Base-by-base conservation (phyloP, 805 yeast species). In the Hanseniaspora valbyensis region DNA sequence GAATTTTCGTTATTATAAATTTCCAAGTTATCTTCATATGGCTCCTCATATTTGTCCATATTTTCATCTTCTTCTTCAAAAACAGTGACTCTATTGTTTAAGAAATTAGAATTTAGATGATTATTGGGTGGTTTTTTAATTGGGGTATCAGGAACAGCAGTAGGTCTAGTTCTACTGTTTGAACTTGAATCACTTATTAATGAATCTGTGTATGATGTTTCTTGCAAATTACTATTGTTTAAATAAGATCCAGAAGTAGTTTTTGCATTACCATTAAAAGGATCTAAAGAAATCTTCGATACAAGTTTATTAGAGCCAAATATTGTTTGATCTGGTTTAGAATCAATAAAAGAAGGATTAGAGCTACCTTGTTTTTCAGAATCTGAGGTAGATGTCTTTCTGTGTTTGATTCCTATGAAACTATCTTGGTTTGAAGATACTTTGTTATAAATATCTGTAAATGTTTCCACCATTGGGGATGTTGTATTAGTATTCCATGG, bases 121-220 rank as follows among this genome's bases (percentile, higher is more conserved):
- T 42, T 32, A 29, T 41, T 25, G 0, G 37, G 19, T 9, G 48
- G 49, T 34, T 39, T 44, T 38, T 49, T 49, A 9, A 53, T 48
- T 2, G 57, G 55, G 8, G 60, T 54, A 30, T 58, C 57, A 21
- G 56, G 54, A 4, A 59, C 57, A 36, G 53, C 42, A 14, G 53
- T 41, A 14, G 52, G 54, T 24, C 48, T 41, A 29, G 34, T 52
- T 36, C 54, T 53, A 46, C 22, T 50, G 42, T 19, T 54, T 50
- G 68, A 10, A 62, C 60, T 54, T 56, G 62, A 41, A 63, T 64
- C 33, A 65, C 58, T 16, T 66, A 67, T 13, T 66, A 62, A 4
- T 66, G 67, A 18, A 59, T 60, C 22, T 50, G 29, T 9, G n/a
- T 22, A 25, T 25, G 19, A 25, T 21, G 29, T 6, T 10, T 5